Evolutionary conservation across 257 asterid genomes (phyloP).

Genomic region (Orobanche coerulescens): DNA sequence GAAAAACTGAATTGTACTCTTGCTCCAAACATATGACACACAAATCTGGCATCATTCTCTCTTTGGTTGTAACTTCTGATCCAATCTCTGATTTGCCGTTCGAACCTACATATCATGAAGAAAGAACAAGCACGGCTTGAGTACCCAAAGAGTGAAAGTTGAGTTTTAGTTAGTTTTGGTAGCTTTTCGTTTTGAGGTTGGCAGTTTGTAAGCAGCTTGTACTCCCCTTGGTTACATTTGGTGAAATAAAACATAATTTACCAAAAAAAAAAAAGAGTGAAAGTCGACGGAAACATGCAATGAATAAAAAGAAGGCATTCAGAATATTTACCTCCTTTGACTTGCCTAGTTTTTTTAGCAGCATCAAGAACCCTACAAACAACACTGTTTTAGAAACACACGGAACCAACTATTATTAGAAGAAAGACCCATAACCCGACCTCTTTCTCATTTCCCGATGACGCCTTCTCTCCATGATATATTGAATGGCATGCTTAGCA

Average conservation of each 20-base stretch:
- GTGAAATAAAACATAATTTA: no score
- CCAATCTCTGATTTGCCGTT: conserved; percentile 47
- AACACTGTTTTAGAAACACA: conserved; percentile 9
- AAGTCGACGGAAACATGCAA: no score
- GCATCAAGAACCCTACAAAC: conserved; percentile 79
- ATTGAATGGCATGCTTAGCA: conserved; percentile 59
- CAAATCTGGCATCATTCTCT: conserved; percentile 60
- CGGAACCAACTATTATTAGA: not conserved
- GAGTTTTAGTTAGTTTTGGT: no score
- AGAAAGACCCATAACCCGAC: conserved; percentile 31
- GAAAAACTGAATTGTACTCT: conserved; percentile 89
- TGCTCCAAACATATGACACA: conserved; percentile 96
- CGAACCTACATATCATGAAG: conserved; percentile 33
- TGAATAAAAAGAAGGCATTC: conserved; percentile 8
- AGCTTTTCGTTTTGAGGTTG: no score
- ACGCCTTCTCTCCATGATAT: conserved; percentile 80
- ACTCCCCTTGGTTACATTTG: no score
- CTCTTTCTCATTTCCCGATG: conserved; percentile 82
- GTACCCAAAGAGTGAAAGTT: not conserved
- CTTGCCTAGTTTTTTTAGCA: conserved; percentile 68
- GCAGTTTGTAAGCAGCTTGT: no score
- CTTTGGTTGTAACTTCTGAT: conserved; percentile 43
- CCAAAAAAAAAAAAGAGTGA: no score
- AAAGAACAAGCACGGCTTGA: conserved; percentile 11
- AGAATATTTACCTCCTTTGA: conserved; percentile 50